Evolutionary conservation across 1,139 yeast genomes (phyloP).

Genomic region (Zygosaccharomyces sapae): DNA sequence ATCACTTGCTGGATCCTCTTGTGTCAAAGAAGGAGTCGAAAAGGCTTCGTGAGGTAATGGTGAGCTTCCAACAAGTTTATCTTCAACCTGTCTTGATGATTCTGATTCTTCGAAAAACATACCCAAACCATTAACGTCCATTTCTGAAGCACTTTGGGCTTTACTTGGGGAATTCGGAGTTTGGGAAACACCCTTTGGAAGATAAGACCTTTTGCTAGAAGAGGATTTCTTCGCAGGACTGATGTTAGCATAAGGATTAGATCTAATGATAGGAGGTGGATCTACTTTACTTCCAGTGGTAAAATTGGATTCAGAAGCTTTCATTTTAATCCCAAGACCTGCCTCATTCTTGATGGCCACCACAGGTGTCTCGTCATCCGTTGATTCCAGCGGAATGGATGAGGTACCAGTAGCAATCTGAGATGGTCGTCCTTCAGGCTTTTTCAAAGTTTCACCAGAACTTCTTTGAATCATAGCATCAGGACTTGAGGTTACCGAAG

Average conservation of each 20-base stretch:
- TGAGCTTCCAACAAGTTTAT: background rate
- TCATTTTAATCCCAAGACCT: constrained; percentile 2
- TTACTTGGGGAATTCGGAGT: background rate
- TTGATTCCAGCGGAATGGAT: background rate
- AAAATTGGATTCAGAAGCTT: background rate
- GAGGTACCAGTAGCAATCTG: background rate
- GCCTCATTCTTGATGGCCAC: background rate
- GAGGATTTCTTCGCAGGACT: background rate
- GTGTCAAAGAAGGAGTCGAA: background rate
- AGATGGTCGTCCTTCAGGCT: background rate
- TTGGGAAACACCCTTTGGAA: background rate
- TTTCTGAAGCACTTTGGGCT: background rate
- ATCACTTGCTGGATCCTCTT: background rate
- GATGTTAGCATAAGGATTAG: constrained; percentile 4
- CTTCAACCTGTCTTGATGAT: background rate
- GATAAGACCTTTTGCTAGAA: background rate
- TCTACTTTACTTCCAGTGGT: background rate
- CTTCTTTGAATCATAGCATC: background rate
- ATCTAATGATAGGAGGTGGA: background rate
- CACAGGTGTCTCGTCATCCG: background rate
- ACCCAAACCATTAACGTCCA: constrained; percentile 3
- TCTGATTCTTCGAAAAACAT: constrained; percentile 4
- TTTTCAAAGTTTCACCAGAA: constrained; percentile 4
- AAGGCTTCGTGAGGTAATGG: background rate
- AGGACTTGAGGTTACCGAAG: background rate